phyloP scores from a whole-genome alignment of 2,329 filamentous ascomycete genomes.

The Stemphylium lycopersici region DNA sequence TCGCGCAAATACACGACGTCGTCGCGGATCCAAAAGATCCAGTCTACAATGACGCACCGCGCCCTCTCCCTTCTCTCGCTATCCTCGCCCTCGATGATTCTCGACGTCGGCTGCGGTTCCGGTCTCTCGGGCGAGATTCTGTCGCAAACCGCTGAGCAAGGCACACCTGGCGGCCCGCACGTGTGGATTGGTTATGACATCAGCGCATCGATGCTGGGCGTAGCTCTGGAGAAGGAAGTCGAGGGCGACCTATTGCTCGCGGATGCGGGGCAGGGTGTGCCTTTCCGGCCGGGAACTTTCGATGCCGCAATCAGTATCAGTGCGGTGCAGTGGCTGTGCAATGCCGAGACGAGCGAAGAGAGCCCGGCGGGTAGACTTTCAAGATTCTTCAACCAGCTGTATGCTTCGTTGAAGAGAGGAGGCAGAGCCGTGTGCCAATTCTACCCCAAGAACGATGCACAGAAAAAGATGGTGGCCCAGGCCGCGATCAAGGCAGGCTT shows the following conservation, averaged over 20 bases:
- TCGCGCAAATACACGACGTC: constrained; percentile 97
- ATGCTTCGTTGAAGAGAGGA: constrained; percentile 80
- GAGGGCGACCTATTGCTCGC: constrained; percentile 93
- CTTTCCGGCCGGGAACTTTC: constrained; percentile 89
- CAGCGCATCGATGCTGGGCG: constrained; percentile 92
- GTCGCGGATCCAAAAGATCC: constrained; percentile 93
- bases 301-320: constrained; percentile 95
- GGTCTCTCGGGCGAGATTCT: constrained; percentile 95
- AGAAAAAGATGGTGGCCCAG: constrained; percentile 88
- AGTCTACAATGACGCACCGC: constrained; percentile 91
- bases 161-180: constrained; percentile 76
- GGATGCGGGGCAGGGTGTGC: constrained; percentile 94
- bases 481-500: constrained; percentile 95
- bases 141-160: constrained; percentile 69
- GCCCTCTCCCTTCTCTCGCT: constrained; percentile 91
- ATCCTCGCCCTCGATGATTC: constrained; percentile 78
- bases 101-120: constrained; percentile 96
- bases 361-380: constrained; percentile 77
- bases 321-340: constrained; percentile 98
- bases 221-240: constrained; percentile 88
- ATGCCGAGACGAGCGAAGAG: constrained; percentile 87
- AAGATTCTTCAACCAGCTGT: constrained; percentile 91
- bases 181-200: constrained; percentile 98
- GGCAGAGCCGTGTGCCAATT: constrained; percentile 95
- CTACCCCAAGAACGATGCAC: constrained; percentile 93